Evolutionary conservation across 345 rosid species (phyloP).

Genomic region (Cardamine chenopodiifolia): DNA sequence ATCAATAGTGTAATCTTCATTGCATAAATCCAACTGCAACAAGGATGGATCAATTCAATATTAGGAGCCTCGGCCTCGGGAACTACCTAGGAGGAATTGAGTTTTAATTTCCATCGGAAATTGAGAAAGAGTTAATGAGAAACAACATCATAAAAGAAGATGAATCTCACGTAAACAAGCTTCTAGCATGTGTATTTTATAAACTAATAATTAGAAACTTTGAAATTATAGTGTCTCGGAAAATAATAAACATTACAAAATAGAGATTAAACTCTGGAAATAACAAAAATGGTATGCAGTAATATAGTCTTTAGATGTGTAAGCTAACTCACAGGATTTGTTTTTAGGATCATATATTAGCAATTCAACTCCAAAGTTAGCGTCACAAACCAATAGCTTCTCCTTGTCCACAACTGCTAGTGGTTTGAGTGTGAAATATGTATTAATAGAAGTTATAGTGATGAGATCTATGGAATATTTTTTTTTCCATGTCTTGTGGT

Average conservation of each 20-base stretch:
- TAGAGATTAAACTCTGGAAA: background rate
- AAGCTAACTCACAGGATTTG: background rate
- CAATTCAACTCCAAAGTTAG: background rate
- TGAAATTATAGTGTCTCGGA: background rate
- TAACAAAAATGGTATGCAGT: background rate
- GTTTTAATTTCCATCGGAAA: no score
- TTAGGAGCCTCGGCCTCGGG: no score
- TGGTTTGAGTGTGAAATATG: background rate
- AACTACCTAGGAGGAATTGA: no score
- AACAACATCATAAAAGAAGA: no score
- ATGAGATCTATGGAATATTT: slow-evolving; percentile 3
- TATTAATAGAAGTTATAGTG: background rate
- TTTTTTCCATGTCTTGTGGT: slow-evolving; percentile 1
- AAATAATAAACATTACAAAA: background rate
- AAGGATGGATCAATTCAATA: no score
- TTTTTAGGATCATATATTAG: background rate
- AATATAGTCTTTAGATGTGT: background rate
- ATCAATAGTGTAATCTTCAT: no score
- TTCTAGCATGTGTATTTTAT: no score
- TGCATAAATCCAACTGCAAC: no score
- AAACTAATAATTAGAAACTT: background rate
- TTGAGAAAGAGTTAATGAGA: background rate
- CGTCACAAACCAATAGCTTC: background rate
- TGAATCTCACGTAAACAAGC: no score
- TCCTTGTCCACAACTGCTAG: slow-evolving; percentile 7